Conservation (phyloP, 129 eudicot species). For the Cynara cardunculus region DNA sequence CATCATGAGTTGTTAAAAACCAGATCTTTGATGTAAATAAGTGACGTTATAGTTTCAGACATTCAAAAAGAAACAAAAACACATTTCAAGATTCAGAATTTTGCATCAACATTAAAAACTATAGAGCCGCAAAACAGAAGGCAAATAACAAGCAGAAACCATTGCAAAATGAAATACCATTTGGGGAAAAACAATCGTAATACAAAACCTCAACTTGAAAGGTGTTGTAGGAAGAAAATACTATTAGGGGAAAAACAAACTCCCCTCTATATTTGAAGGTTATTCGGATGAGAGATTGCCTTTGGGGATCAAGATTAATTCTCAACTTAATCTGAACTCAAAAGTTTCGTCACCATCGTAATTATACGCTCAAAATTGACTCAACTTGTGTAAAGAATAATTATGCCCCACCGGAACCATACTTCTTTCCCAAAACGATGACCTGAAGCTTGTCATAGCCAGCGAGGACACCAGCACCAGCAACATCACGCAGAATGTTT, state of each 20-base stretch:
- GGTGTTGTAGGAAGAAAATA: too few species aligned
- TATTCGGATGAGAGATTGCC: conserved; percentile 28
- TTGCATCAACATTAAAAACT: too few species aligned
- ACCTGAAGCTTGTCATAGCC: conserved; percentile 85
- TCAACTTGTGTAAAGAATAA: not conserved
- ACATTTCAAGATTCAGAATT: not conserved
- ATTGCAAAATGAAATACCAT: not conserved
- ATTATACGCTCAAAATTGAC: not conserved
- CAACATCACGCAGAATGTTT: conserved; percentile 75
- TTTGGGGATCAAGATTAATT: not conserved
- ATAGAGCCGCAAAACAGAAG: not conserved
- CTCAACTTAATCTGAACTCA: not conserved
- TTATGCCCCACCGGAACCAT: conserved; percentile 75
- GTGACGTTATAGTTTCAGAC: too few species aligned
- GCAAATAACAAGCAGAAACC: not conserved
- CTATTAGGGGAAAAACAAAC: too few species aligned
- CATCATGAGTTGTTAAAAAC: too few species aligned
- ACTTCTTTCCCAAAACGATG: conserved; percentile 74
- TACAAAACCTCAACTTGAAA: not conserved
- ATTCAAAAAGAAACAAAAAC: not conserved
- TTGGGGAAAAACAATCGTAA: not conserved
- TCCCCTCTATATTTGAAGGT: conserved; percentile 1
- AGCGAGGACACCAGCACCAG: conserved; percentile 86
- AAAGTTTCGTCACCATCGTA: conserved; percentile 47
- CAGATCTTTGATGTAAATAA: too few species aligned